Percentiles rank a stretch among this genome's conserved stretches.
Conservation (phyloP, 225 moss, liverwort and hornwort species). For the Pseudoscleropodium purum region DNA sequence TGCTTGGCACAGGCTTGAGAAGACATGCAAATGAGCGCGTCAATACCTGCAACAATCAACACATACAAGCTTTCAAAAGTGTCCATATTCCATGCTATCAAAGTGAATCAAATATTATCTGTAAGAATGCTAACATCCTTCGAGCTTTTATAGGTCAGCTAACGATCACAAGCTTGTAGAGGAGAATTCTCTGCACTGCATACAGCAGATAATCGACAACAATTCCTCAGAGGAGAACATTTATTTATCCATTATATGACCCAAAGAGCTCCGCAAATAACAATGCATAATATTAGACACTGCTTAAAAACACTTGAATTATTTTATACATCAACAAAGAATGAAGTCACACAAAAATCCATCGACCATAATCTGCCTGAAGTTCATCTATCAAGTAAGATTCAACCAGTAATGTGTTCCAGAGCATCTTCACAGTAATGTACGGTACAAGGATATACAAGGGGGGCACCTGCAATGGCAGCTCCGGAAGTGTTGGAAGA, state of each 20-base stretch:
- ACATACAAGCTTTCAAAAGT: not conserved
- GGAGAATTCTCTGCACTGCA: not conserved
- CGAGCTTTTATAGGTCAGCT: not conserved
- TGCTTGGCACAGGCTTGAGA: slow-evolving; percentile 71
- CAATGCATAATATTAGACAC: not conserved
- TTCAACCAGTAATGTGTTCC: not conserved
- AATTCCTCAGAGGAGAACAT: not conserved
- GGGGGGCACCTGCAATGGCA: slow-evolving; percentile 65
- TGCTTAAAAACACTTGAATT: not conserved
- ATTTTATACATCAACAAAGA: not conserved
- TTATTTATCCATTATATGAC: not conserved
- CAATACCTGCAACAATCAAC: slow-evolving; percentile 54
- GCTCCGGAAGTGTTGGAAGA: slow-evolving; percentile 80
- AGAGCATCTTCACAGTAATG: not conserved
- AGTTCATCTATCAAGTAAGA: not conserved
- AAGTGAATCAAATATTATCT: not conserved
- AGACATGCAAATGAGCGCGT: slow-evolving; percentile 82
- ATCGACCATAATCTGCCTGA: not conserved
- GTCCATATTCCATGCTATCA: not conserved
- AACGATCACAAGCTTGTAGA: not conserved
- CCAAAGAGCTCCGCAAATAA: not conserved
- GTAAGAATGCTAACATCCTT: not conserved
- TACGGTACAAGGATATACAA: not conserved
- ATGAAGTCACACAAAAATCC: not conserved
- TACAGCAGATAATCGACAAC: not conserved